A percentile compares a stretch with the other conserved stretches of the same genome.
Conservation (phyloP, 2,329 filamentous ascomycete genomes). For the Fusarium euwallaceae region DNA sequence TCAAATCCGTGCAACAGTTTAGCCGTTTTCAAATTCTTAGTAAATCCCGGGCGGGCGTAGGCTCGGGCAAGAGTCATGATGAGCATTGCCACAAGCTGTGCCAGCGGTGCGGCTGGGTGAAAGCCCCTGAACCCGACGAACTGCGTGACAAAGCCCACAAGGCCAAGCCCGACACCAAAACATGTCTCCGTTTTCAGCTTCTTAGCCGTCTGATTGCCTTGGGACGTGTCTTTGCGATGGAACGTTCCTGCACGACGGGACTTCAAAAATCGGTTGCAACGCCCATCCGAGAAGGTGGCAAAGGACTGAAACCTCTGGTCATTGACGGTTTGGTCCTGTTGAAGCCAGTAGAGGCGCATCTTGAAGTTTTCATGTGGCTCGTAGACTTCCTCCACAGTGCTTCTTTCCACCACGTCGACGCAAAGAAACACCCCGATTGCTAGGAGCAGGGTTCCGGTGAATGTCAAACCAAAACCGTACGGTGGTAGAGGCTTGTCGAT, state of each 20-base stretch:
- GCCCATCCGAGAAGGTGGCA: background rate
- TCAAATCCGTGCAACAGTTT: background rate
- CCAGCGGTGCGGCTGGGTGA: background rate
- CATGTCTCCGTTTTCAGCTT: background rate
- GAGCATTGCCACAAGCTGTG: background rate
- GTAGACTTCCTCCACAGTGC: background rate
- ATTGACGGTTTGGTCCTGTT: background rate
- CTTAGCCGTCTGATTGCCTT: background rate
- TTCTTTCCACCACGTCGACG: background rate
- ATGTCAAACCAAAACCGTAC: background rate
- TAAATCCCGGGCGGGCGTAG: background rate
- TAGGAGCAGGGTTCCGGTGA: background rate
- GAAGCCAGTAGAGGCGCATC: background rate
- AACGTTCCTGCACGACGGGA: background rate
- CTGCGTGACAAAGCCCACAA: background rate
- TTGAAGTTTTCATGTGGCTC: background rate
- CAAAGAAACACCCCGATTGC: background rate
- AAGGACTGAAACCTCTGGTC: background rate
- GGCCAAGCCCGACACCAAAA: background rate
- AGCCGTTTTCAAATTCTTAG: background rate
- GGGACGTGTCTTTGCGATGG: background rate
- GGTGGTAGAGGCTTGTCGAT: background rate
- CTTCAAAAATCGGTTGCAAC: background rate
- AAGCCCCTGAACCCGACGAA: background rate
- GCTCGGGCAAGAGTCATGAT: background rate